phyloP scores from a whole-genome alignment of 768 basidiomycete species.

The Boletus rubropictus region DNA sequence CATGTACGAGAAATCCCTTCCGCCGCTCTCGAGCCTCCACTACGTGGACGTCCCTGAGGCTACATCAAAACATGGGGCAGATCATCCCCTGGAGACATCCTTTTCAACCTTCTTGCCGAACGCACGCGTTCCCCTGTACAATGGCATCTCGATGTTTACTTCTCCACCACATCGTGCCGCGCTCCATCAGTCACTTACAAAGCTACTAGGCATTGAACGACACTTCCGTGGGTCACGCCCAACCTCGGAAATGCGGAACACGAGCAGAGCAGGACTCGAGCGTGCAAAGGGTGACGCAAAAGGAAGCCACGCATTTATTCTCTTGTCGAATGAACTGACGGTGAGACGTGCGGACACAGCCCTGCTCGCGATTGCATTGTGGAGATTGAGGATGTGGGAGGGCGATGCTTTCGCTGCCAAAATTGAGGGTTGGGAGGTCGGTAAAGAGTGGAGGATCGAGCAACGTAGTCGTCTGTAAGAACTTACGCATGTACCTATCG shows the following conservation, averaged over 20 bases:
- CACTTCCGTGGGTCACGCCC: conserved; percentile 13
- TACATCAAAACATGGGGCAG: neutral
- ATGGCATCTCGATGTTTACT: conserved; percentile 62
- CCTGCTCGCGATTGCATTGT: conserved; percentile 64
- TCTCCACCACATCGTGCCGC: conserved; percentile 53
- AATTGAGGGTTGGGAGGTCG: conserved; percentile 35
- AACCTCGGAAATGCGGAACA: neutral
- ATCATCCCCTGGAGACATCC: conserved; percentile 4
- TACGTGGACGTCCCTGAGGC: neutral
- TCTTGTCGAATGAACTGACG: conserved; percentile 48
- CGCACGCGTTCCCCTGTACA: conserved; percentile 56
- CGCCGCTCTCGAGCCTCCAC: conserved; percentile 25
- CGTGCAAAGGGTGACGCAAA: conserved; percentile 33
- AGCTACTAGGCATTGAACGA: conserved; percentile 46
- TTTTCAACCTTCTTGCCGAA: conserved; percentile 27
- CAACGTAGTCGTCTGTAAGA: conserved; percentile 7
- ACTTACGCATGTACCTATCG: neutral
- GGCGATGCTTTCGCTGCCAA: conserved; percentile 31
- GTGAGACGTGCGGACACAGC: conserved; percentile 53
- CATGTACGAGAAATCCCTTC: conserved; percentile 18
- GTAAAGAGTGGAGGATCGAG: conserved; percentile 22
- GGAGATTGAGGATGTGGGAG: conserved; percentile 78
- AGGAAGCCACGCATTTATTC: conserved; percentile 64
- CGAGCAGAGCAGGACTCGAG: neutral
- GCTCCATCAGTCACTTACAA: conserved; percentile 44